Conservation (phyloP, 495 filamentous ascomycete genomes). For the Talaromyces ruber region DNA sequence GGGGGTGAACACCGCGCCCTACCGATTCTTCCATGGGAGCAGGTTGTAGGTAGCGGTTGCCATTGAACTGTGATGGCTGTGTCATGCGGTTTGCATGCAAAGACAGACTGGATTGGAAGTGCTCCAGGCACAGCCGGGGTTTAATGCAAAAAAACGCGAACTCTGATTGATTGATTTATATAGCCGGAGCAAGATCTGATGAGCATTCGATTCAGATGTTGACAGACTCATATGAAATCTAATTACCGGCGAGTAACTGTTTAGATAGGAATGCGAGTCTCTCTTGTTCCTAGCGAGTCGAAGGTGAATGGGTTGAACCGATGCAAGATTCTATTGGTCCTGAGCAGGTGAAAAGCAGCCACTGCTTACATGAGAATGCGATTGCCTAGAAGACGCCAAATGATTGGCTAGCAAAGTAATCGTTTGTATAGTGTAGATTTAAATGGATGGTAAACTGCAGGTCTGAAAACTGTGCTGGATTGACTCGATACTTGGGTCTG, state of each 20-base stretch:
- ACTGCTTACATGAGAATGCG: background rate
- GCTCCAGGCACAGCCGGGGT: background rate
- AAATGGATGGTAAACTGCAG: background rate
- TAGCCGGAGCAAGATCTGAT: background rate
- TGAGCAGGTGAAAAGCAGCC: background rate
- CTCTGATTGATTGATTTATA: background rate
- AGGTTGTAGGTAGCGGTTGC: background rate
- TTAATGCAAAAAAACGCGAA: background rate
- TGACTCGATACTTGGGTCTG: background rate
- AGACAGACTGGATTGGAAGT: background rate
- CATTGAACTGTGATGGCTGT: background rate
- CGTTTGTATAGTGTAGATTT: background rate
- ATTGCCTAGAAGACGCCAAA: background rate
- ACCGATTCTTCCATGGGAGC: constrained; percentile 4
- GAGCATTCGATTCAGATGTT: background rate
- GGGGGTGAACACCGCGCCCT: background rate
- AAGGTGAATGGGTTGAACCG: background rate
- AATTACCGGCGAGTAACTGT: background rate
- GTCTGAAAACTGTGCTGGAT: background rate
- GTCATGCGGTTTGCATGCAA: background rate
- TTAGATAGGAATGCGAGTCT: background rate
- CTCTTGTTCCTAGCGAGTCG: background rate
- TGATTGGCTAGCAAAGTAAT: background rate
- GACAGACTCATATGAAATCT: background rate
- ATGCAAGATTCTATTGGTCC: background rate